Evolutionary conservation across 2,329 filamentous ascomycete species (phyloP).

Genomic region (Venturia oleaginea): DNA sequence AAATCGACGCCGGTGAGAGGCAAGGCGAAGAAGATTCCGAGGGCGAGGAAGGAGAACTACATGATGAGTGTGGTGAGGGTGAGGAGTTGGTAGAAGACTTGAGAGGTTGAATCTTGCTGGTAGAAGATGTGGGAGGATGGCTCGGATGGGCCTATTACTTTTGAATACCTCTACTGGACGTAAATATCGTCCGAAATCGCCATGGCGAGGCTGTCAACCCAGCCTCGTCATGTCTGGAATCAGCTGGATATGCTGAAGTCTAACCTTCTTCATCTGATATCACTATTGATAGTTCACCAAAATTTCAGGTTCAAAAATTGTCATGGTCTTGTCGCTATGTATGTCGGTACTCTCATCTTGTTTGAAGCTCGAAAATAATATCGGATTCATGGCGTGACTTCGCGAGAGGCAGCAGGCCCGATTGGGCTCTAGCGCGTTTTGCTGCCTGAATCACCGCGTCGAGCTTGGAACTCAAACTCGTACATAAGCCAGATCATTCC

Average conservation of each 20-base stretch:
- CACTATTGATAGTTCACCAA: too few relatives aligned
- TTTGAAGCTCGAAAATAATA: neutral
- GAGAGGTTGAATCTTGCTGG: neutral
- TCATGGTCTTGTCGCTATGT: too few relatives aligned
- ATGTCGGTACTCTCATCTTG: too few relatives aligned
- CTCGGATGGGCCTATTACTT: too few relatives aligned
- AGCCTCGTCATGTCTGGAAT: too few relatives aligned
- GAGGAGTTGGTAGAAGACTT: neutral
- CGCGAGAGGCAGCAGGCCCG: neutral
- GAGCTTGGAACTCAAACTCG: neutral
- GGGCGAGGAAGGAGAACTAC: neutral
- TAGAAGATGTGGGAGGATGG: too few relatives aligned
- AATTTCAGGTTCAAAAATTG: too few relatives aligned
- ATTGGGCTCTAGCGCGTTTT: neutral
- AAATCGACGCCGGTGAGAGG: neutral
- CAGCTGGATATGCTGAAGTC: too few relatives aligned
- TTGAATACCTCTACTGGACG: too few relatives aligned
- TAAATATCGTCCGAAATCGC: too few relatives aligned
- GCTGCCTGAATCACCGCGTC: neutral
- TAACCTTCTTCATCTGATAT: too few relatives aligned
- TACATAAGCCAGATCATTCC: neutral
- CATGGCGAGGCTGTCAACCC: too few relatives aligned
- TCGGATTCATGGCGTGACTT: neutral
- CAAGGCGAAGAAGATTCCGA: neutral
- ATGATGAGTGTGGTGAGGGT: neutral